Evolutionary conservation across 352 stramenopile genomes (phyloP), one percentile per base, ranked within the genome.

Genomic region (Pythium aquatile): DNA sequence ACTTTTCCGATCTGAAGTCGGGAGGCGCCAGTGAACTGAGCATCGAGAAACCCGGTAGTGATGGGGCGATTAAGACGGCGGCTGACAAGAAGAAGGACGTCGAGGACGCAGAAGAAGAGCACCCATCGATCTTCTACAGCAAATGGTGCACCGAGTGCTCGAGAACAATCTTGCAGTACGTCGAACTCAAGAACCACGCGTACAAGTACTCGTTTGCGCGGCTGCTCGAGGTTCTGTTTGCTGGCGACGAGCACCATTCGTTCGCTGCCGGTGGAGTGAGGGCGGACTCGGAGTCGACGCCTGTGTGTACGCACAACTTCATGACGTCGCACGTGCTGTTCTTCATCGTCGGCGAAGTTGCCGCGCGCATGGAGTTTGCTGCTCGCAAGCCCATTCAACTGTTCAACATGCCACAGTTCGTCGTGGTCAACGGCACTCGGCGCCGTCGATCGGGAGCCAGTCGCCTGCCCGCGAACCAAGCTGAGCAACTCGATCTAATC

Each of bases 161-260:
- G 49, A 79, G 84, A 26, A 88, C 98, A 59, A 94, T 98, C 35
- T 97, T 94, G 9, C 91, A 96, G 10, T 88, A 98, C 37, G 77
- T 93, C 11, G 75, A 79, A 42, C 58, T 95, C 78, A 73, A 91
- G 86, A 81, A 97, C 81, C 72, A 97, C 92, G 76, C 96, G 24
- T 98, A 98, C 88, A 98, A 99, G 75, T 98, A 98, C 74, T 98
- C 89, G 13, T 98, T 99, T 74, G 96, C 96, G 28, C 97, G 98
- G 59, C 98, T 99, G 55, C 70, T 99, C n/a, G 96, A 99, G 71
- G 79, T 98, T 8, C 87, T 97, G 33, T 98, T 99, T 54, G 93
- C 92, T 37, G 96, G 98, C 58, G 65, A 80, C 20, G 76, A 87
- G 40, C 63, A 70, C 9, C 81, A 87, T 1, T 74, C 40, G 28